Evolutionary conservation across 2,329 filamentous ascomycete species (phyloP), one percentile per base, ranked within the genome.

Genomic region (Septoria linicola): DNA sequence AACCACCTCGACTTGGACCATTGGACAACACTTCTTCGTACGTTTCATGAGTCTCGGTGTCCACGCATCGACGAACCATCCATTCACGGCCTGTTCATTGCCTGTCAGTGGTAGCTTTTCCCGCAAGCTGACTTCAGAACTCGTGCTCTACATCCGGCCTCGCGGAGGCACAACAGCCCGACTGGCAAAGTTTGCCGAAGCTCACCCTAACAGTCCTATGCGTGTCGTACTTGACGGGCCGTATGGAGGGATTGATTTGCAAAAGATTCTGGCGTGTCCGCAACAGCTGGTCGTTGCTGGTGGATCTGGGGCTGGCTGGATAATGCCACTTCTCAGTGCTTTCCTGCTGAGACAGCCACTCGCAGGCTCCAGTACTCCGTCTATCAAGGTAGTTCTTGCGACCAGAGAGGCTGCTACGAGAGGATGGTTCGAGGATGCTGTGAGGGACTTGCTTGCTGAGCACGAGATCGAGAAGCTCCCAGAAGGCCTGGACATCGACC

Each of bases 151-250:
- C 57, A 70, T 83, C 19, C 72, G 75, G 3, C 73, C 73, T 0
- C 72, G 73, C 10, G 62, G 70, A 0, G 80, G 80, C 0, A 55
- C 82, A 8, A 83, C 80, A 0, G 70, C 65, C 0, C 69, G 73
- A 0, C 65, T 82, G 2, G 71, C 72, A 2, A 67, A 62, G 0
- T 54, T 54, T 17, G 56, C 56, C n/a, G 41, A 56, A 14, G 34
- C 44, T 13, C 60, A 65, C 13, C 71, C 79, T 0, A 69, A 66
- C 0, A 47, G 58, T 0, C 54, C 62, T 0, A 66, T 79, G 1
- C 69, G 70, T 0, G 76, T 83, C 0, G 61, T 81, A 0, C 54
- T 84, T 0, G 81, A 84, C 35, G 81, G 81, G 0, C 81, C 81
- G 0, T 83, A 83, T 50, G 80, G 81, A 0, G 80, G 80, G 0